Conservation (phyloP, 179 eudicot species). For the Beta lomatogona region DNA sequence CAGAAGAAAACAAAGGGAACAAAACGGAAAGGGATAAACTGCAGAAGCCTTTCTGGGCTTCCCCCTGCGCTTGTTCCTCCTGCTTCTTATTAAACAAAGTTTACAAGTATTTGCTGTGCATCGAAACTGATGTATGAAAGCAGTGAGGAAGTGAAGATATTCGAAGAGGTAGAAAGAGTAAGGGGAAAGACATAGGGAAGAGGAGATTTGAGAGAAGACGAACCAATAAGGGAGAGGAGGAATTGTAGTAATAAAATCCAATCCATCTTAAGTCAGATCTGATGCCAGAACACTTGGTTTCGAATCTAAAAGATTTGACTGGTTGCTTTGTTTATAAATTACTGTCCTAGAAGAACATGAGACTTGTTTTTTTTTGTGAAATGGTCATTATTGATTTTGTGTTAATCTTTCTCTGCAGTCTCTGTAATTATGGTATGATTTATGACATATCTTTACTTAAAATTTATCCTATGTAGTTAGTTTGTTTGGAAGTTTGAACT, state of each 20-base stretch:
- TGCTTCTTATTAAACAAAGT: neutral
- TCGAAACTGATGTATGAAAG: neutral
- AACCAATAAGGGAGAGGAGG: too few species aligned
- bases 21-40: neutral
- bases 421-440: neutral
- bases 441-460: neutral
- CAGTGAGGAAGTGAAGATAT: too few species aligned
- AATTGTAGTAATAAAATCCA: too few species aligned
- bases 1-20: neutral
- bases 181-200: too few species aligned
- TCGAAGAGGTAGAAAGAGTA: too few species aligned
- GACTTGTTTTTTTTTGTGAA: neutral
- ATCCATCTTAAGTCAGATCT: neutral
- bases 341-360: slow-evolving; percentile 1
- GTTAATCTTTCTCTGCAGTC: neutral
- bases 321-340: neutral
- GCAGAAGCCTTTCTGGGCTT: neutral
- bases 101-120: neutral
- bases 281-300: neutral
- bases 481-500: slow-evolving; percentile 3
- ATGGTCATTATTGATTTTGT: neutral
- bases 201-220: too few species aligned
- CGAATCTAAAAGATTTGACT: neutral
- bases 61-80: neutral
- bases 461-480: neutral